Base-by-base conservation (phyloP, 257 asterid genomes). In the Forsythia suspensa region DNA sequence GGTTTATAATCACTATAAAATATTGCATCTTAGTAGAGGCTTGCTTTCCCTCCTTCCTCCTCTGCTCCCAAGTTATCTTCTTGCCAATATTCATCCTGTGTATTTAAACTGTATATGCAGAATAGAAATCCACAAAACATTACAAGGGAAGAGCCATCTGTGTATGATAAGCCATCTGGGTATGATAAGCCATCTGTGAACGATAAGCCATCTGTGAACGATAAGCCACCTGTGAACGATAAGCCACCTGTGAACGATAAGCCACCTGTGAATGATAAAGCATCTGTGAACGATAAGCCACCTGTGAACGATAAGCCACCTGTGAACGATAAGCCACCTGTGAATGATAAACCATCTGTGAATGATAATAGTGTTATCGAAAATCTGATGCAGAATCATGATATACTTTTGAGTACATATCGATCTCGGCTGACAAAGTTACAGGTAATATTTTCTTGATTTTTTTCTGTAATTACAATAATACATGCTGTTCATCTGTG, bases 351-450 rank as follows among this genome's bases (percentile, higher is more conserved):
- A 24, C 73, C 91, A 52, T 72, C 76, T 73, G 73, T 78, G 75
- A 88, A 84, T 86, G 96, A 91, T 70, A 74, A 76, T 75, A 74
- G 46, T 75, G 59, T 84, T 77, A 82, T 89, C 78, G 96, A 91
- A 82, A 82, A 63, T 78, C 77, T 94, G 79, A 88, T 90, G 97
- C 90, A 90, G 88, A 82, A 86, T 85, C 99, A 96, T 86, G 98
- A 94, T 79, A 76, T 81, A 76, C 90, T 94, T 13, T 79, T 96
- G 83, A 96, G 95, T 85, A 84, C 97, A 1, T 88, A 88, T 44
- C 87, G 92, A 70, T 91, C 98, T 72, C 92, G 99, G 55, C 89
- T 96, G 81, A 94, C 98, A 74, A 96, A 92, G 93, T 84, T 94
- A 83, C 98, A 96, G 92, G 99, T 96, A 84, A 79, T 52, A 69